phyloP scores from a whole-genome alignment of 2,329 filamentous ascomycete genomes.

The Ceratocystis cubensis region DNA sequence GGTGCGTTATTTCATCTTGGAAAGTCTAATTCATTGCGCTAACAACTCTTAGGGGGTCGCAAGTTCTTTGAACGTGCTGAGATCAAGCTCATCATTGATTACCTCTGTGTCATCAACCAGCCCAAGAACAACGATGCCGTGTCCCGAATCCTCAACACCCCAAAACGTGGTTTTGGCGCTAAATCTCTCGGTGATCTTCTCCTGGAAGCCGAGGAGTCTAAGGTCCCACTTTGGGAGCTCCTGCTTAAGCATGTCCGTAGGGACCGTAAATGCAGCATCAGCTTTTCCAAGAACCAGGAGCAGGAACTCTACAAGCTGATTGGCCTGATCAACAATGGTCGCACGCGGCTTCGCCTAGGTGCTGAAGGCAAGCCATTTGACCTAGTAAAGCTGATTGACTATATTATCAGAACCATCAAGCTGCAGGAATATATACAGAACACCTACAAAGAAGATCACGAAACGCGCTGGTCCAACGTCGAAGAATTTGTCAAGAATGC shows the following conservation, averaged over 20 bases:
- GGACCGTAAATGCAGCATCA: constrained; percentile 34
- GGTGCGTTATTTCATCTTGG: constrained; percentile 30
- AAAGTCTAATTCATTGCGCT: background rate
- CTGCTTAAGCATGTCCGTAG: constrained; percentile 45
- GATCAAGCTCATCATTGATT: constrained; percentile 77
- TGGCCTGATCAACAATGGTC: constrained; percentile 30
- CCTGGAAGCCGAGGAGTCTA: constrained; percentile 60
- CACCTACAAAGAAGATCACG: constrained; percentile 60
- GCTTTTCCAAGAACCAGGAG: constrained; percentile 38
- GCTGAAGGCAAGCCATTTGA: constrained; percentile 26
- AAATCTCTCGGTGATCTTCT: constrained; percentile 60
- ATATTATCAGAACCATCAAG: constrained; percentile 50
- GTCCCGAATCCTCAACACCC: constrained; percentile 71
- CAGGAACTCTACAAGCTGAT: constrained; percentile 35
- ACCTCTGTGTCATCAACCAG: constrained; percentile 72
- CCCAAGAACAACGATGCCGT: constrained; percentile 80
- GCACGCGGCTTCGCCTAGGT: constrained; percentile 26
- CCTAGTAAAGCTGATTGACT: constrained; percentile 39
- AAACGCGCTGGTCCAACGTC: constrained; percentile 75
- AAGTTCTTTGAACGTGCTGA: constrained; percentile 89
- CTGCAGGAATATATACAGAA: constrained; percentile 64
- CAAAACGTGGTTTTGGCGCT: constrained; percentile 69
- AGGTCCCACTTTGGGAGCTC: constrained; percentile 63
- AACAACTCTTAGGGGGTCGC: constrained; percentile 38
- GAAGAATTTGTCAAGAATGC: constrained; percentile 77